Evolutionary conservation across 768 basidiomycete species (phyloP).

Genomic region (Xanthoconium stramineum): DNA sequence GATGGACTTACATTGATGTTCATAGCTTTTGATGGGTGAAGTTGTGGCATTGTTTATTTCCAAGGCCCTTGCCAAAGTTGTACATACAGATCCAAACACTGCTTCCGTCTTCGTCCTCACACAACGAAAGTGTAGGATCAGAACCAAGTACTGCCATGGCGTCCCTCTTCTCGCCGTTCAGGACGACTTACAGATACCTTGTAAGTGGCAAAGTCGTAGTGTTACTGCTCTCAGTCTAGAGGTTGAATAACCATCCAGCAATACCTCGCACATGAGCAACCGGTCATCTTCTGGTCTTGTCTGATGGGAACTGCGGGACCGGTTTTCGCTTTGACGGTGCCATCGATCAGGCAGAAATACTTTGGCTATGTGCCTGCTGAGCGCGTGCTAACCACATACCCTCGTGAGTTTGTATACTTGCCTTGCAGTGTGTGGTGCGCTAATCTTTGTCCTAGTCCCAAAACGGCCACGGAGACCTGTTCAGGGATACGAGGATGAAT

Average conservation of each 20-base stretch:
- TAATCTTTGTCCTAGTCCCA: constrained; percentile 47
- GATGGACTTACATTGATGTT: neutral
- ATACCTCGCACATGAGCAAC: constrained; percentile 87
- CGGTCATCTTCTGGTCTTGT: constrained; percentile 87
- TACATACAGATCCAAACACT: constrained; percentile 22
- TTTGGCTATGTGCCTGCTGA: constrained; percentile 71
- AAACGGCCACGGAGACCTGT: constrained; percentile 66
- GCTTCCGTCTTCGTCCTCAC: constrained; percentile 13
- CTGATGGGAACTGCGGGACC: constrained; percentile 75
- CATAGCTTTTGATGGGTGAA: no score
- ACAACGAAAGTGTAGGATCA: neutral
- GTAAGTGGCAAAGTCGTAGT: constrained; percentile 10
- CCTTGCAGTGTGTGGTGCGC: neutral
- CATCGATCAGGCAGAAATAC: constrained; percentile 69
- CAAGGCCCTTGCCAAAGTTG: constrained; percentile 22
- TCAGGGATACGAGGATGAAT: constrained; percentile 72
- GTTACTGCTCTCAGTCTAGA: no score
- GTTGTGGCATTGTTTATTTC: constrained; percentile 19
- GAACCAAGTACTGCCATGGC: constrained; percentile 20
- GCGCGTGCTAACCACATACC: constrained; percentile 72
- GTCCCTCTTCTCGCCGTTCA: constrained; percentile 28
- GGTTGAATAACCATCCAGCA: constrained; percentile 47
- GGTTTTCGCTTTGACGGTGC: constrained; percentile 65
- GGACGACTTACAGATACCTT: constrained; percentile 29
- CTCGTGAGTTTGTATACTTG: constrained; percentile 48